Evolutionary conservation across 2,329 filamentous ascomycete genomes (phyloP), one percentile per base, ranked within the genome.

Genomic region (Huntiella moniliformis): DNA sequence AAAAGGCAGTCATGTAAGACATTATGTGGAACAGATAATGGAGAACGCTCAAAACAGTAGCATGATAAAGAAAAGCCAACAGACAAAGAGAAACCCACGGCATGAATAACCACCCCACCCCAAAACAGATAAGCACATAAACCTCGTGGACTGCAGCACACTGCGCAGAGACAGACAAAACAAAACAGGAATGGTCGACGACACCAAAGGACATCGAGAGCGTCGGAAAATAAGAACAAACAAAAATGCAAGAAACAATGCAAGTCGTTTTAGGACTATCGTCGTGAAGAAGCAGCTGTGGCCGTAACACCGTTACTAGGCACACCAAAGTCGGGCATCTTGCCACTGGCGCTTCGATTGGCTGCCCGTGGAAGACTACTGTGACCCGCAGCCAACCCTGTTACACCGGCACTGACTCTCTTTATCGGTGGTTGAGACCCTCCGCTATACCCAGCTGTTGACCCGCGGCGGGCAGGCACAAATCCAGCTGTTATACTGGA

Each of bases 311-410:
- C 69, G 28, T 73, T 73, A 42, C 72, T 72, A 16, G 68, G 34
- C 11, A 32, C 37, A n/a, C 13, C 72, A 11, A 72, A 68, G 53
- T 77, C 73, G 52, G 73, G 66, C n/a, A 49, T 17, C 58, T 69
- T 74, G 46, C 63, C 68, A 54, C 74, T 77, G 51, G 66, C 68
- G 46, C 62, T 73, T 52, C 74, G 65, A 37, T 65, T 67, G 5
- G 74, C 67, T 4, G 70, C 73, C 42, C 74, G 65, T 13, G 74
- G 74, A 12, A 78, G 61, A 44, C 61, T 65, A 58, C 73, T 77
- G 34, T 59, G 57, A 33, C 57, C 59, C 22, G 22, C 7, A n/a
- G 61, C 60, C 18, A 50, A 28, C 12, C 48, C 45, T 2, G 48
- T 32, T 8, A 47, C 44, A 8, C 68, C 69, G 2, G 66, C 67